Evolutionary conservation across 768 basidiomycete genomes (phyloP), one percentile per base, ranked within the genome.

Genomic region (Gelatoporia subvermispora): DNA sequence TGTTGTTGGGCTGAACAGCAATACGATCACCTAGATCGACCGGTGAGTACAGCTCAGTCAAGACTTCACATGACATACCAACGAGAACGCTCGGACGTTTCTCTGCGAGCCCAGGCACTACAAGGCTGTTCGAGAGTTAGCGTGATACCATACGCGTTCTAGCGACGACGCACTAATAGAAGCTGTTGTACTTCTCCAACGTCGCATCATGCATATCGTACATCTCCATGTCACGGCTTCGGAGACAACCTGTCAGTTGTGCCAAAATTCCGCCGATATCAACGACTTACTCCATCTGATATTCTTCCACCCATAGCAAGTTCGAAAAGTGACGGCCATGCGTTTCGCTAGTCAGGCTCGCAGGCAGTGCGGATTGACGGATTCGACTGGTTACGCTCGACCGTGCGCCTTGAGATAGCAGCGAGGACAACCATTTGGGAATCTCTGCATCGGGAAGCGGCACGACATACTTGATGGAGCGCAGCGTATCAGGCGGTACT

Each of bases 271-370:
- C 8, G 17, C 2, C 15, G 13, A 18, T 2, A 35, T 17, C 9
- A 46, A 35, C 49, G 25, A 58, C 62, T 24, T 46, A 64, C 63
- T 59, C 57, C 51, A 59, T 59, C 1, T 58, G 48, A 22, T 50
- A 42, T 48, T 71, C 82, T 54, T 84, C 81, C 1, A 72, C 67
- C 79, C 81, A 82, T 0, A 84, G 55, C 3, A 84, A 60, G 18
- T 66, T 59, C 58, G 77, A 76, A 65, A 79, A 82, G 43, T 71
- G 65, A 0, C 71, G 63, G 0, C 66, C 66, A 54, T 82, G 79
- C 0, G 73, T 70, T 2, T 58, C 59, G 21, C 55, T 61, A 40
- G 72, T 59, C 15, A 84, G 51, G 0, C 38, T 41, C 0, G 17
- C n/a, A 0, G 82, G 81, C 9, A 85, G 52, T 35, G 71, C n/a